Percentiles rank a stretch among this genome's conserved stretches.
Evolutionary conservation across 208 protist species (phyloP).

Genomic region (Herpetomonas tarakana): DNA sequence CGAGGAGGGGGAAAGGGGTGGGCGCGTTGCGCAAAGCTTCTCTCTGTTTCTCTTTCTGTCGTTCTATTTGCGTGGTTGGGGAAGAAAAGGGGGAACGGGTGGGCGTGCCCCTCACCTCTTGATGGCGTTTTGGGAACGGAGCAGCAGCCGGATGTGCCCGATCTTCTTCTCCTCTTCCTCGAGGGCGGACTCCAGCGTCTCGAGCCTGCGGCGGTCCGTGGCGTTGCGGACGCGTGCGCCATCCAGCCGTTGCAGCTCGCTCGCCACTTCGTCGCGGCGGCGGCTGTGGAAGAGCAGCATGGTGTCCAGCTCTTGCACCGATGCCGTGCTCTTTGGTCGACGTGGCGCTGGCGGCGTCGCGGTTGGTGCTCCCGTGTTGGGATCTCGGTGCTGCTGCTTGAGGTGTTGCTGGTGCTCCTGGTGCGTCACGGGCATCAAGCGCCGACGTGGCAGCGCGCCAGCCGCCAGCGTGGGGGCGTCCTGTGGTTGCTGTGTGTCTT

Average conservation of each 20-base stretch:
- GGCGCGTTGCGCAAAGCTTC: too few species aligned
- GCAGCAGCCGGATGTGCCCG: slow-evolving; percentile 47
- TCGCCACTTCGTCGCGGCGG: slow-evolving; percentile 49
- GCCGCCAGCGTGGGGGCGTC: not conserved
- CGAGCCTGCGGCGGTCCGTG: slow-evolving; percentile 43
- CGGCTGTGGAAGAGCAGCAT: slow-evolving; percentile 48
- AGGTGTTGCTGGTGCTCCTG: not conserved
- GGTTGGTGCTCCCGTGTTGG: not conserved
- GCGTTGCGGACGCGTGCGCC: slow-evolving; percentile 41
- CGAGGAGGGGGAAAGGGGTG: too few species aligned
- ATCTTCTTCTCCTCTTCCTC: slow-evolving; percentile 44
- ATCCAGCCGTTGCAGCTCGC: slow-evolving; percentile 60
- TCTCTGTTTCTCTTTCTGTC: too few species aligned
- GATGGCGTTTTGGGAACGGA: slow-evolving; percentile 34
- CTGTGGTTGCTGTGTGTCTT: not conserved
- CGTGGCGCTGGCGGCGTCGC: not conserved
- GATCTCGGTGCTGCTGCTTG: not conserved
- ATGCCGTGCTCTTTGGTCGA: slow-evolving; percentile 6
- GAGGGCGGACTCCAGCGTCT: slow-evolving; percentile 34
- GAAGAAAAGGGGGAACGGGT: too few species aligned
- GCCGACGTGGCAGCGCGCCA: not conserved
- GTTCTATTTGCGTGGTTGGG: too few species aligned
- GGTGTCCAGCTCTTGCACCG: slow-evolving; percentile 47
- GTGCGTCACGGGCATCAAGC: not conserved
- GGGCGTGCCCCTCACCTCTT: too few species aligned